Conservation (phyloP, 768 basidiomycete genomes). For the Suillus bovinus region DNA sequence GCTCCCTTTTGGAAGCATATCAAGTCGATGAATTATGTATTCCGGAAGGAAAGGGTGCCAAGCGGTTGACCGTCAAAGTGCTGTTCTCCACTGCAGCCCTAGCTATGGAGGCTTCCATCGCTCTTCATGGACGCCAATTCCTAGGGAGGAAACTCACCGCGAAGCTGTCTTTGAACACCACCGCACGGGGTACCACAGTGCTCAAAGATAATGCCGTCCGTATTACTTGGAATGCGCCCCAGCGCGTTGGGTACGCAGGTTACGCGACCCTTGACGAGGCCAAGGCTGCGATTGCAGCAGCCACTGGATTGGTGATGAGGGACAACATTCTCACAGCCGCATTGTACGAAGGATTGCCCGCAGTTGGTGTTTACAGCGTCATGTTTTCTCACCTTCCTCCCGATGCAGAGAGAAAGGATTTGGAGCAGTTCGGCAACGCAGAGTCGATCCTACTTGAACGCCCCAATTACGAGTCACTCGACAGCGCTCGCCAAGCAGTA, state of each 20-base stretch:
- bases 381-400: constrained; percentile 57
- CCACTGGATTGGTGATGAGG: constrained; percentile 37
- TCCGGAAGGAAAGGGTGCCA: constrained; percentile 21
- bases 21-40: constrained; percentile 41
- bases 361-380: constrained; percentile 59
- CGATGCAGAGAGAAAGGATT: constrained; percentile 38
- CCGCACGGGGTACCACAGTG: constrained; percentile 34
- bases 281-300: constrained; percentile 45
- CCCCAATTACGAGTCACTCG: constrained; percentile 42
- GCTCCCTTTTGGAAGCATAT: constrained; percentile 41
- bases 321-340: constrained; percentile 46
- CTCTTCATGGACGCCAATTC: constrained; percentile 47
- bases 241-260: constrained; percentile 60
- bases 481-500: constrained; percentile 39
- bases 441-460: constrained; percentile 53
- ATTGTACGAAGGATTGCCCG: constrained; percentile 58
- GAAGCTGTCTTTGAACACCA: constrained; percentile 45
- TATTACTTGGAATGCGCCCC: constrained; percentile 61
- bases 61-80: constrained; percentile 38
- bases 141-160: constrained; percentile 44
- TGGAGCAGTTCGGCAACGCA: constrained; percentile 47
- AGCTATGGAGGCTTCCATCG: constrained; percentile 52
- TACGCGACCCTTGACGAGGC: constrained; percentile 54
- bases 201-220: constrained; percentile 57
- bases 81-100: constrained; percentile 49